Conservation (phyloP, 805 yeast species). For the Cyberlindnera subsufficiens region DNA sequence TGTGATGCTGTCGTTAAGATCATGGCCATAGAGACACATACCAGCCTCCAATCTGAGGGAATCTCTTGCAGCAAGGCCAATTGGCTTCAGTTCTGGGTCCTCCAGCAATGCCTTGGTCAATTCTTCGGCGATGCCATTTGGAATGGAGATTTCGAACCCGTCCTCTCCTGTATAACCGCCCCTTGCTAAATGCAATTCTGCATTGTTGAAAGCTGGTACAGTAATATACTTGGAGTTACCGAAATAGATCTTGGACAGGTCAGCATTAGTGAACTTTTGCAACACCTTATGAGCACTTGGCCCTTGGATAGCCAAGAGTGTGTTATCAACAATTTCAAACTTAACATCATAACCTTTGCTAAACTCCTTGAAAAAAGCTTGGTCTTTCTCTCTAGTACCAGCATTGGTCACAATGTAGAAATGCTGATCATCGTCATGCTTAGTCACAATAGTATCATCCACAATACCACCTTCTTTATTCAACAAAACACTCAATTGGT, state of each 20-base stretch:
- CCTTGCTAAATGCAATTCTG: constrained; percentile 73
- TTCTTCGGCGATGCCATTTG: constrained; percentile 48
- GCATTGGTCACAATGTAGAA: constrained; percentile 95
- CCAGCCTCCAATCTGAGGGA: constrained; percentile 95
- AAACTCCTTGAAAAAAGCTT: constrained; percentile 54
- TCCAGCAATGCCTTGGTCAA: constrained; percentile 57
- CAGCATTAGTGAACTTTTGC: constrained; percentile 53
- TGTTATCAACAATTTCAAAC: constrained; percentile 54
- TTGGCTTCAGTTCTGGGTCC: constrained; percentile 62
- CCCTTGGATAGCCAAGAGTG: constrained; percentile 89
- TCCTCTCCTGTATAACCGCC: constrained; percentile 99
- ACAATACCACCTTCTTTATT: constrained; percentile 79
- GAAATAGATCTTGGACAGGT: constrained; percentile 60
- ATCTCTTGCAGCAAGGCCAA: constrained; percentile 98
- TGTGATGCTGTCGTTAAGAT: constrained; percentile 68
- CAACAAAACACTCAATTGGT: constrained; percentile 73
- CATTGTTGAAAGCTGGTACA: constrained; percentile 28
- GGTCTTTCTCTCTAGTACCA: constrained; percentile 83
- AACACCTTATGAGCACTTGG: constrained; percentile 72
- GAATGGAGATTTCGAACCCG: constrained; percentile 89
- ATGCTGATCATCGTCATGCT: constrained; percentile 53
- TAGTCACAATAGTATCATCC: constrained; percentile 89
- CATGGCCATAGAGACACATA: constrained; percentile 96
- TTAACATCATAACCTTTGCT: constrained; percentile 29
- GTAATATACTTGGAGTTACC: constrained; percentile 46